A percentile compares a stretch with the other conserved stretches of the same genome.
Evolutionary conservation across 129 eudicot genomes (phyloP).

Genomic region (Scalesia atractyloides): DNA sequence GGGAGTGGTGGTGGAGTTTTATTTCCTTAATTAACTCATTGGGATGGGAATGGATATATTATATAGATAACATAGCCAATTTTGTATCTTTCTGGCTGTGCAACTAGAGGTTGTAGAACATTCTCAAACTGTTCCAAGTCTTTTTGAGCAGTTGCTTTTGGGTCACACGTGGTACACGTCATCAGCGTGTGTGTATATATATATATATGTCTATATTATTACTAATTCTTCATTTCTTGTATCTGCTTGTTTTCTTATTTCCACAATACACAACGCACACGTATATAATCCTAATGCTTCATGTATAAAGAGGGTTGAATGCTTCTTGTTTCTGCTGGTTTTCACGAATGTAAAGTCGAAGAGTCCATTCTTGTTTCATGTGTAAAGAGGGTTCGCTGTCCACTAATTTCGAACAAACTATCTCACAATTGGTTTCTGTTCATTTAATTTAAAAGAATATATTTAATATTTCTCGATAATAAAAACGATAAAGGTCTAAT

Average conservation of each 20-base stretch:
- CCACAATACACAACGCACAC: not conserved
- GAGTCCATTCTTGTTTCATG: no score
- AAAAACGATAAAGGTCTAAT: no score
- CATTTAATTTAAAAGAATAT: no score
- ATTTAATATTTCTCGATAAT: no score
- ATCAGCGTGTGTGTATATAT: not conserved
- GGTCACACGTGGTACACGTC: not conserved
- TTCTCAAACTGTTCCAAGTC: not conserved
- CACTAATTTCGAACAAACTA: no score
- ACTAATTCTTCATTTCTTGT: not conserved
- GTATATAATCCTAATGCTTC: no score
- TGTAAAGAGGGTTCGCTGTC: no score
- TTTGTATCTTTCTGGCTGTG: constrained; percentile 25
- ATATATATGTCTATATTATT: not conserved
- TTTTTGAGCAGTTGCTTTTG: not conserved
- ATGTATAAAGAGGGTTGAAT: no score
- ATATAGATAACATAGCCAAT: constrained; percentile 11
- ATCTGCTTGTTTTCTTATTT: not conserved
- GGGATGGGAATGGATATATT: not conserved
- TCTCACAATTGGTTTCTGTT: no score
- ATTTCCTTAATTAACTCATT: not conserved
- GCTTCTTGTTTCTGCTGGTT: no score
- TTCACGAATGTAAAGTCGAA: no score
- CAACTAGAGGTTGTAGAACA: constrained; percentile 10
- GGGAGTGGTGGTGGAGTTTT: constrained; percentile 11